Percentiles rank a stretch among this genome's conserved stretches.
phyloP scores from a whole-genome alignment of 306 rosid genomes.

The Cotoneaster glaucophyllus region DNA sequence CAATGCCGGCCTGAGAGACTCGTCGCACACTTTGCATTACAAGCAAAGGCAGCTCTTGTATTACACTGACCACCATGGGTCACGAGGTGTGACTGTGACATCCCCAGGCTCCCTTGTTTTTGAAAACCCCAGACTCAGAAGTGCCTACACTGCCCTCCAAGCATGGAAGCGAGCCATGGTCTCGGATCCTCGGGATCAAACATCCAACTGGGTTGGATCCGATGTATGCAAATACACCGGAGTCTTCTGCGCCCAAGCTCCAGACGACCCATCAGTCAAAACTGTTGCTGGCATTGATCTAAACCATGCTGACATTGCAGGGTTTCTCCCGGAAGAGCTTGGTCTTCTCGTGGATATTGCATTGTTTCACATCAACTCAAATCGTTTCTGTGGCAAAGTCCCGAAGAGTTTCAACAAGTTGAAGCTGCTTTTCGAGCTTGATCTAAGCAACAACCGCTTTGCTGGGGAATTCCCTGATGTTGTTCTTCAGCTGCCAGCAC shows the following conservation, averaged over 20 bases:
- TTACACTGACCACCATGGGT: slow-evolving; percentile 5
- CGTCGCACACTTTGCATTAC: not conserved
- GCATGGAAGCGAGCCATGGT: slow-evolving; percentile 65
- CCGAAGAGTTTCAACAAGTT: slow-evolving; percentile 40
- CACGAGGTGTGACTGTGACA: not conserved
- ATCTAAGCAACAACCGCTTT: slow-evolving; percentile 61
- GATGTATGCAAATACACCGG: slow-evolving; percentile 54
- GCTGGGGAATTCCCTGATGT: slow-evolving; percentile 57
- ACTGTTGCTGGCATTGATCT: slow-evolving; percentile 75
- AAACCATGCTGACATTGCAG: slow-evolving; percentile 72
- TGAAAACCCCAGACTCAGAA: slow-evolving; percentile 36
- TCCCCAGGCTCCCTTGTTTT: slow-evolving; percentile 28
- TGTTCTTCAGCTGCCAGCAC: slow-evolving; percentile 40
- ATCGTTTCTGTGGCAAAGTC: slow-evolving; percentile 62
- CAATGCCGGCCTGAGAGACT: slow-evolving; percentile 6
- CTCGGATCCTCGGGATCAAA: slow-evolving; percentile 50
- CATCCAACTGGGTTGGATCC: slow-evolving; percentile 54
- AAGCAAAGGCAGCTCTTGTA: slow-evolving; percentile 3
- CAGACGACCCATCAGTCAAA: slow-evolving; percentile 31
- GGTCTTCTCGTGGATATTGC: slow-evolving; percentile 46
- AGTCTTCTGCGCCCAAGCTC: slow-evolving; percentile 46
- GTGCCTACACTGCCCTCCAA: slow-evolving; percentile 58
- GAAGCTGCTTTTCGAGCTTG: slow-evolving; percentile 48
- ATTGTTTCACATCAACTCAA: slow-evolving; percentile 55
- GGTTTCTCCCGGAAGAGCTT: slow-evolving; percentile 60